Conservation (phyloP, 352 stramenopile species). For the Thalassiosira livingstoniorum region DNA sequence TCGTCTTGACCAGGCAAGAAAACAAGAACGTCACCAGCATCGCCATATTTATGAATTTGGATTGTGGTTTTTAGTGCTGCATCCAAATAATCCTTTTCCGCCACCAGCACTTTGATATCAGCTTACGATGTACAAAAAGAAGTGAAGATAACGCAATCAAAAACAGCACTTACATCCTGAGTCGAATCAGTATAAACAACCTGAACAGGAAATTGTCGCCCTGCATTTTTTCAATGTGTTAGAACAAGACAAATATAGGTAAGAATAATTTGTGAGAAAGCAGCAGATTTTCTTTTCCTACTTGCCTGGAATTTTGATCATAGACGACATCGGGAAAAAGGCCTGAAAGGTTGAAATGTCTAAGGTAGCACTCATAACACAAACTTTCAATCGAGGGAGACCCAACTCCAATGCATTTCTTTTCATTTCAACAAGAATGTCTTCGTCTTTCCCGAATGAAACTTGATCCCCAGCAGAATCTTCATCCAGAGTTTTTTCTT, state of each 20-base stretch:
- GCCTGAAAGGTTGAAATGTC: conserved; percentile 92
- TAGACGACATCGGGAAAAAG: conserved; percentile 89
- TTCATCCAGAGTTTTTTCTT: conserved; percentile 37
- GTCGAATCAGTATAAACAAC: conserved; percentile 71
- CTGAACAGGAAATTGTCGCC: conserved; percentile 77
- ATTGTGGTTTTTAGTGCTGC: conserved; percentile 69
- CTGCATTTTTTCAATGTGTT: background rate
- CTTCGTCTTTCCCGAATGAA: conserved; percentile 75
- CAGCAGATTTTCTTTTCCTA: background rate
- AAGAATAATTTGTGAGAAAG: background rate
- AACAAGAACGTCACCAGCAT: conserved; percentile 79
- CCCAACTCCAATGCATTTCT: conserved; percentile 87
- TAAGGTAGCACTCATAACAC: conserved; percentile 99
- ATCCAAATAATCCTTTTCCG: conserved; percentile 83
- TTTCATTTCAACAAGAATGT: conserved; percentile 91
- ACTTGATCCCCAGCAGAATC: background rate
- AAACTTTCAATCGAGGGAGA: conserved; percentile 88
- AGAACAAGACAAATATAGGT: background rate
- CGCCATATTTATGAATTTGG: conserved; percentile 78
- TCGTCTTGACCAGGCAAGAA: conserved; percentile 87
- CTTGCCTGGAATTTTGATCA: conserved; percentile 76
- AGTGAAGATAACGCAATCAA: conserved; percentile 6
- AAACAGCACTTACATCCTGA: conserved; percentile 60
- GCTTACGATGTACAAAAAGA: too few species aligned
- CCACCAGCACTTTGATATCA: too few species aligned